Evolutionary conservation across 257 asterid genomes (phyloP).

Genomic region (Salvia rosmarinus): DNA sequence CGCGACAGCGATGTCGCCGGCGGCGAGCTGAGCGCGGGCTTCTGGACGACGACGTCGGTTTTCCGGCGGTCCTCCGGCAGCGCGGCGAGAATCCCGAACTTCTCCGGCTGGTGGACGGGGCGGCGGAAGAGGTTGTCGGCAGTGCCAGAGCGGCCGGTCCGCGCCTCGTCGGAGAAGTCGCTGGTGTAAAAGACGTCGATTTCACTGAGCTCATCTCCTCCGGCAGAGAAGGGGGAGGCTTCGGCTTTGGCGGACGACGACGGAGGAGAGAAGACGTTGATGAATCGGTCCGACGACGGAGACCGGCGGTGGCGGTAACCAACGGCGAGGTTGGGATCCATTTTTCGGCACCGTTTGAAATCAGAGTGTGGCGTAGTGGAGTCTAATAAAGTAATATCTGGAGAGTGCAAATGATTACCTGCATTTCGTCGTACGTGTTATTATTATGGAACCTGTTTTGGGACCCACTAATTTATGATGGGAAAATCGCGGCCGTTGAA

Average conservation of each 20-base stretch:
- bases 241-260: constrained; percentile 30
- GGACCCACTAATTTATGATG: background rate
- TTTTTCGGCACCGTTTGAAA: constrained; percentile 11
- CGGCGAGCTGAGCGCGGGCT: constrained; percentile 47
- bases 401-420: constrained; percentile 2
- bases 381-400: background rate
- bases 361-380: constrained; percentile 6
- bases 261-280: constrained; percentile 71
- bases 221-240: constrained; percentile 7
- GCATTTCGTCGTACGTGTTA: constrained; percentile 9
- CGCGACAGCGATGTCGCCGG: constrained; percentile 49
- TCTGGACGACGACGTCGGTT: constrained; percentile 46
- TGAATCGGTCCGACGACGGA: constrained; percentile 67
- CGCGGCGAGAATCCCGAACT: constrained; percentile 75
- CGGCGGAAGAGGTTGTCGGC: constrained; percentile 33
- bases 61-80: constrained; percentile 49
- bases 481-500: constrained; percentile 1
- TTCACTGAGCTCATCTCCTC: constrained; percentile 70
- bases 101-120: constrained; percentile 47
- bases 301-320: constrained; percentile 61
- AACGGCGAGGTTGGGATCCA: constrained; percentile 56
- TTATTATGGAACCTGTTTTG: background rate
- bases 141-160: constrained; percentile 5
- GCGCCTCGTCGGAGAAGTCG: constrained; percentile 42
- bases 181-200: constrained; percentile 72